These are phyloP conservation scores for Lentithecium fluviatile DNA, from an alignment of 495 filamentous ascomycete species.

Conservation along the genomic window DNA sequence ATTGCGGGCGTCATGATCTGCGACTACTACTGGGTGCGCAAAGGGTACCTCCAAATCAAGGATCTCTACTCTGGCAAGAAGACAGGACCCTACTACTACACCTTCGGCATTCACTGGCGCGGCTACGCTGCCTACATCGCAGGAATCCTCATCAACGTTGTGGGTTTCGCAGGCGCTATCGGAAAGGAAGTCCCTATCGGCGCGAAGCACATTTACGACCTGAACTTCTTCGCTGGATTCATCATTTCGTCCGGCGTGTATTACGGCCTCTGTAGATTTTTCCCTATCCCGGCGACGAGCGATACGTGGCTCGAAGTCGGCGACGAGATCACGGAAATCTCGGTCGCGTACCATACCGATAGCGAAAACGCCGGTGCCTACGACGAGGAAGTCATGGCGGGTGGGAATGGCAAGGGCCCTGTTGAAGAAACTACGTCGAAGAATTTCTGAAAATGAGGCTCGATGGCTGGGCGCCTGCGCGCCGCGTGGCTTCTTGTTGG, in stretches of 20 bases:
- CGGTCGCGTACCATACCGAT: constrained; percentile 47
- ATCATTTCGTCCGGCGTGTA: constrained; percentile 68
- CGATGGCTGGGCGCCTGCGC: too few relatives aligned
- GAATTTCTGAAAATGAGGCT: background rate
- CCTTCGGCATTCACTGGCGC: constrained; percentile 74
- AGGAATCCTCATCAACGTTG: constrained; percentile 88
- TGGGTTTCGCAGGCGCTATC: constrained; percentile 84
- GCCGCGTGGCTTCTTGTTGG: too few relatives aligned
- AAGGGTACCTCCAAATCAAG: constrained; percentile 75
- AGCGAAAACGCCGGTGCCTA: constrained; percentile 3
- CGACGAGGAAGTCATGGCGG: constrained; percentile 28
- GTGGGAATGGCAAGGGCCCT: constrained; percentile 16
- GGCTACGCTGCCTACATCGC: constrained; percentile 80
- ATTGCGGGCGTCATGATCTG: constrained; percentile 87
- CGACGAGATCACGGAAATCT: constrained; percentile 50
- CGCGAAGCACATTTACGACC: constrained; percentile 81
- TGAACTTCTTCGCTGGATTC: constrained; percentile 89
- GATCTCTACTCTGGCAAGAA: constrained; percentile 74
- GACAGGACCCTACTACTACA: constrained; percentile 69
- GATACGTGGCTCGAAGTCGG: constrained; percentile 80
- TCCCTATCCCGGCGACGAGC: constrained; percentile 71
- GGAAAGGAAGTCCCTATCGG: constrained; percentile 69
- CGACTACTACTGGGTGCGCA: constrained; percentile 88
- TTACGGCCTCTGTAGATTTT: constrained; percentile 63
- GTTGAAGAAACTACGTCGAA: background rate